These are phyloP conservation scores for Euryodendron excelsum DNA, from an alignment of 148 eudicot genomes.

Conservation along the genomic window DNA sequence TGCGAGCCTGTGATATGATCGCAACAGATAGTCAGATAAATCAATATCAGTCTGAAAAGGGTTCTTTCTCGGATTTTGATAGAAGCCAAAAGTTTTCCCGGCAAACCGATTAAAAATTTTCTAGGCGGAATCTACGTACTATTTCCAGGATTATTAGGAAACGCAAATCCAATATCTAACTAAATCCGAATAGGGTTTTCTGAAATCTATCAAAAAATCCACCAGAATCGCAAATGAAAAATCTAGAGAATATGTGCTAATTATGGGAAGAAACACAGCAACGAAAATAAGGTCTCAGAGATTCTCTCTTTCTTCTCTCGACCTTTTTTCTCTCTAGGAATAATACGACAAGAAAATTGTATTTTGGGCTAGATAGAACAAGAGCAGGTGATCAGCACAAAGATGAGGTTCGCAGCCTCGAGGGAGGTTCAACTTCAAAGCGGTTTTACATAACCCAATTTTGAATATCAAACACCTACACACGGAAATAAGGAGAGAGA, in stretches of 20 bases:
- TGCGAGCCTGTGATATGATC: not conserved
- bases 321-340: constrained; percentile 16
- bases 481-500: too few relatives aligned
- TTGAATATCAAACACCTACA: too few relatives aligned
- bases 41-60: constrained; percentile 1
- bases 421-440: not conserved
- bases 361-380: not conserved
- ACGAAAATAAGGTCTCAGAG: constrained; percentile 6
- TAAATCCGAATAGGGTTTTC: constrained; percentile 2
- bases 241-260: not conserved
- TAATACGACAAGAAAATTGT: not conserved
- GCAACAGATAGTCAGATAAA: constrained; percentile 9
- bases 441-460: not conserved
- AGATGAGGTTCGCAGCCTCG: constrained; percentile 19
- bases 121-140: not conserved
- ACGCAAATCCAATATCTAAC: not conserved
- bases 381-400: constrained; percentile 28
- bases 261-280: constrained; percentile 11
- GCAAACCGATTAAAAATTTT: too few relatives aligned
- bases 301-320: constrained; percentile 9
- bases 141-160: not conserved
- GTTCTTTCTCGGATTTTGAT: constrained; percentile 1
- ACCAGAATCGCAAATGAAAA: not conserved
- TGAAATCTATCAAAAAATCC: constrained; percentile 4
- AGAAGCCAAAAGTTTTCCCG: not conserved